These are phyloP conservation scores for Lentinula sp. DNA, from an alignment of 768 basidiomycete genomes.

Conservation along the genomic window DNA sequence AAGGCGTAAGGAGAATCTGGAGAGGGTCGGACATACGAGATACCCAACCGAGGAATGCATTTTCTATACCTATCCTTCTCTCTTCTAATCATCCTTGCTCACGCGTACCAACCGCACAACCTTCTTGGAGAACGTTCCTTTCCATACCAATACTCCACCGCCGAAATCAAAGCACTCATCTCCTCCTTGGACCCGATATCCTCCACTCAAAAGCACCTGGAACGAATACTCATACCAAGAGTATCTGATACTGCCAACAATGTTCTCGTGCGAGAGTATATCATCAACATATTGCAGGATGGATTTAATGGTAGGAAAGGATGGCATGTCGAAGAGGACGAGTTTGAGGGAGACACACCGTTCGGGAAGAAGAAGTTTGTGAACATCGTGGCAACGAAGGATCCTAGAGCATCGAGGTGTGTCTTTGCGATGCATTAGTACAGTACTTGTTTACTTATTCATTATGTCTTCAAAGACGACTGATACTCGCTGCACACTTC, in stretches of 20 bases:
- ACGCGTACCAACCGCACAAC: background rate
- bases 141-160: background rate
- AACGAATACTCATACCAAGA: constrained; percentile 59
- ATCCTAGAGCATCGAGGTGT: constrained; percentile 58
- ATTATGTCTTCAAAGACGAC: constrained; percentile 35
- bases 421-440: background rate
- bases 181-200: constrained; percentile 33
- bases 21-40: too few relatives aligned
- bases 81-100: background rate
- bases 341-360: constrained; percentile 76
- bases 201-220: constrained; percentile 50
- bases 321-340: constrained; percentile 87
- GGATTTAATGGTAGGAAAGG: background rate
- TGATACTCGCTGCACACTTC: constrained; percentile 89
- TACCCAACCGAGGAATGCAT: background rate
- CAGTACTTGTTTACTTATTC: background rate
- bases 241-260: constrained; percentile 61
- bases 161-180: constrained; percentile 19
- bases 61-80: background rate
- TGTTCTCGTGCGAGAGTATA: constrained; percentile 78
- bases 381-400: constrained; percentile 94
- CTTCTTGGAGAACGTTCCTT: background rate
- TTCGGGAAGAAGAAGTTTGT: constrained; percentile 74
- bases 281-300: constrained; percentile 59
- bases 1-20: too few relatives aligned